Evolutionary conservation across 2,329 filamentous ascomycete genomes (phyloP).

Genomic region (Claviceps africana): DNA sequence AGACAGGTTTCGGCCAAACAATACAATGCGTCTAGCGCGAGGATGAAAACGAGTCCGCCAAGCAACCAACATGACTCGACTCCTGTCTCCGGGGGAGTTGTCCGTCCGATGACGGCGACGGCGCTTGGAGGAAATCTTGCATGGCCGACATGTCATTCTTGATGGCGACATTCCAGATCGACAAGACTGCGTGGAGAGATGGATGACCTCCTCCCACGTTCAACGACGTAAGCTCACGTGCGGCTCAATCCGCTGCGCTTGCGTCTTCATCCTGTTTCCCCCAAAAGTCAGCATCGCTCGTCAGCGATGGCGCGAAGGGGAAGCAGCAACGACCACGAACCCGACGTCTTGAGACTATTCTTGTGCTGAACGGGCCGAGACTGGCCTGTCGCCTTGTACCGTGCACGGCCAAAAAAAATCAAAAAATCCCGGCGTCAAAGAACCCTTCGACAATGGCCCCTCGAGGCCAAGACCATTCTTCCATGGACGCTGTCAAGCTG

Average conservation of each 20-base stretch:
- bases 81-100: neutral
- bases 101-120: neutral
- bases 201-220: neutral
- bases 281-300: neutral
- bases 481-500: constrained; percentile 5
- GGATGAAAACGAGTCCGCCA: neutral
- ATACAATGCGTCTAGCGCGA: neutral
- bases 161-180: neutral
- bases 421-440: neutral
- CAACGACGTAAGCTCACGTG: neutral
- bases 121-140: neutral
- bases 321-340: neutral
- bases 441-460: neutral
- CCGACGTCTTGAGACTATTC: neutral
- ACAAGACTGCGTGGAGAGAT: neutral
- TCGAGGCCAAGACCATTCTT: neutral
- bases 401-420: neutral
- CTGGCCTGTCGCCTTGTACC: neutral
- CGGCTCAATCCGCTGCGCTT: neutral
- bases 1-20: neutral
- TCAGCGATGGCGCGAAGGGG: too few species aligned
- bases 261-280: neutral
- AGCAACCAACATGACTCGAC: neutral
- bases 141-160: neutral
- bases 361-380: neutral